These are phyloP conservation scores for Dactylellina haptotyla DNA, from an alignment of 2,329 filamentous ascomycete genomes.

Conservation along the genomic window DNA sequence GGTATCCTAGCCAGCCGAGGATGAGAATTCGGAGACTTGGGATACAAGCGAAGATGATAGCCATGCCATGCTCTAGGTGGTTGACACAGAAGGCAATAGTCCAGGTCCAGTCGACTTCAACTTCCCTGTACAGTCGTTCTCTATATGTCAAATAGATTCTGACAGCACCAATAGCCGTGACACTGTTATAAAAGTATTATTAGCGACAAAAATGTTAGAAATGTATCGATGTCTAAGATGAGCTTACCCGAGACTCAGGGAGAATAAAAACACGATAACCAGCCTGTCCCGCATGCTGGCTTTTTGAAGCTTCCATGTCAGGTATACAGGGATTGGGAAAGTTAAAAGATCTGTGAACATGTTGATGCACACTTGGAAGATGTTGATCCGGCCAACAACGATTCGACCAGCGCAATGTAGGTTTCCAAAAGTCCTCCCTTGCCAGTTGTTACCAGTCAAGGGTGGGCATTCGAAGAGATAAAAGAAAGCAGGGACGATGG, in stretches of 20 bases:
- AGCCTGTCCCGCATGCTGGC: constrained; percentile 44
- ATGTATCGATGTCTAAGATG: background rate
- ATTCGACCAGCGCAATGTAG: constrained; percentile 43
- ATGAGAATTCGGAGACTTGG: constrained; percentile 46
- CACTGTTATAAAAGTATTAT: constrained; percentile 17
- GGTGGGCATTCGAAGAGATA: constrained; percentile 52
- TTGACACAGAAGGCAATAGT: constrained; percentile 51
- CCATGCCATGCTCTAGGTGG: constrained; percentile 50
- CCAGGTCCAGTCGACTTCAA: constrained; percentile 49
- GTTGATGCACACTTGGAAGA: constrained; percentile 53
- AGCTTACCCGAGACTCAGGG: constrained; percentile 49
- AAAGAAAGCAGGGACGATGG: constrained; percentile 39
- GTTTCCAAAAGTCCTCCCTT: constrained; percentile 40
- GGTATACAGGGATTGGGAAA: constrained; percentile 49
- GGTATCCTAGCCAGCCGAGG: constrained; percentile 46
- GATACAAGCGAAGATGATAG: constrained; percentile 50
- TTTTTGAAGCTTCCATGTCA: constrained; percentile 52
- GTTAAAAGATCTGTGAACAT: constrained; percentile 51
- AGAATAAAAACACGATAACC: constrained; percentile 42
- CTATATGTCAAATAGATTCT: constrained; percentile 54
- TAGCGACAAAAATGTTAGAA: background rate
- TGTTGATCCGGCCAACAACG: constrained; percentile 49
- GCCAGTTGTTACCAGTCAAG: constrained; percentile 45
- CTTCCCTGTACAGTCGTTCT: constrained; percentile 34
- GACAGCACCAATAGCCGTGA: constrained; percentile 50